These are phyloP conservation scores for Raffaelea arxii DNA, from an alignment of 2,329 filamentous ascomycete genomes.

Conservation along the genomic window DNA sequence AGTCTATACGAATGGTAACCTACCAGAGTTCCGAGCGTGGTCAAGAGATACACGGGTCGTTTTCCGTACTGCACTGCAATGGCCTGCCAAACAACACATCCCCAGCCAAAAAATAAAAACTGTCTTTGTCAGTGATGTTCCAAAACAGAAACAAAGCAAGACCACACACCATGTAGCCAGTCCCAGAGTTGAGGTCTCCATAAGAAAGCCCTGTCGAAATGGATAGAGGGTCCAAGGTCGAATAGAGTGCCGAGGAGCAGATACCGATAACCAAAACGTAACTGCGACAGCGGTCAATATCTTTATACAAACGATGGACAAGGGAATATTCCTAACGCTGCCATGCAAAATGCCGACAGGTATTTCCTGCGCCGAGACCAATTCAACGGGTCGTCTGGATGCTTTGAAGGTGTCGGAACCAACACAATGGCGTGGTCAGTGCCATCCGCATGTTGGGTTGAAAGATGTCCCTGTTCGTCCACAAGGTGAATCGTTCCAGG, in stretches of 20 bases:
- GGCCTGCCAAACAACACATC: slow-evolving; percentile 35
- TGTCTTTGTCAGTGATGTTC: slow-evolving; percentile 19
- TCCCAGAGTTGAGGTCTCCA: not conserved
- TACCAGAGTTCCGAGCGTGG: slow-evolving; percentile 19
- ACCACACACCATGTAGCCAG: not conserved
- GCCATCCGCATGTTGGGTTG: slow-evolving; percentile 14
- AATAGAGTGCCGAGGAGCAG: not conserved
- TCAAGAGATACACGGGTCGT: slow-evolving; percentile 12
- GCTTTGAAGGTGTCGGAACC: slow-evolving; percentile 27
- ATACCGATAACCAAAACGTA: not conserved
- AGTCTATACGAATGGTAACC: slow-evolving; percentile 1
- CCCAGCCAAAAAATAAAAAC: slow-evolving; percentile 31
- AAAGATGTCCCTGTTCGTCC: slow-evolving; percentile 25
- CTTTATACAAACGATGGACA: not conserved
- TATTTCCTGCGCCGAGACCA: not conserved
- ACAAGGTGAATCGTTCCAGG: slow-evolving; percentile 32
- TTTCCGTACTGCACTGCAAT: slow-evolving; percentile 32
- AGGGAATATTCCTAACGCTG: not conserved
- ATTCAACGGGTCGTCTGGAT: slow-evolving; percentile 34
- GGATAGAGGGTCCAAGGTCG: not conserved
- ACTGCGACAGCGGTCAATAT: not conserved
- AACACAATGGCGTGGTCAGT: slow-evolving; percentile 16
- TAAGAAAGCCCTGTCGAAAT: not conserved
- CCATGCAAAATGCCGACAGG: not conserved
- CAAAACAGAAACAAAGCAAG: not conserved